Conservation (phyloP, 2,329 filamentous ascomycete species). For the Fusarium sp. region DNA sequence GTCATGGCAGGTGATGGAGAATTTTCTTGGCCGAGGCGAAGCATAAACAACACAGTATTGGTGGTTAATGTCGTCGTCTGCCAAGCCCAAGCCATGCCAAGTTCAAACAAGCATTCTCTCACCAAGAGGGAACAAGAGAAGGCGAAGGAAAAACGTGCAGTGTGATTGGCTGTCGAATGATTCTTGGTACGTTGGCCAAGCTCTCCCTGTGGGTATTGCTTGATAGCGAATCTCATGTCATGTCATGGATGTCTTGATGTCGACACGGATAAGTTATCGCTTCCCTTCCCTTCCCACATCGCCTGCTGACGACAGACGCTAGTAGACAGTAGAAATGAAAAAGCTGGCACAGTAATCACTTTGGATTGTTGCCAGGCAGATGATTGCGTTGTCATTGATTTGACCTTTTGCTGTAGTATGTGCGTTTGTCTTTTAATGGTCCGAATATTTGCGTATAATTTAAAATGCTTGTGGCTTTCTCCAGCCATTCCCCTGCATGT, state of each 20-base stretch:
- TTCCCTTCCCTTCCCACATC: conserved; percentile 8
- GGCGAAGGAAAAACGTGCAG: conserved; percentile 3
- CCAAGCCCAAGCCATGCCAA: conserved; percentile 43
- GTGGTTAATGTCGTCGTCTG: conserved; percentile 29
- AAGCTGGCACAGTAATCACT: conserved; percentile 24
- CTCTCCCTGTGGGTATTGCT: conserved; percentile 25
- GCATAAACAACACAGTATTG: conserved; percentile 19
- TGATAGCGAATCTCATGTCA: neutral
- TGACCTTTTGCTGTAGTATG: neutral
- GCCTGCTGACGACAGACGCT: conserved; percentile 37
- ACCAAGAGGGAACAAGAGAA: conserved; percentile 6
- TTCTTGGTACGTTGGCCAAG: conserved; percentile 31
- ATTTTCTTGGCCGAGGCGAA: conserved; percentile 40
- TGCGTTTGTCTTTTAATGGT: neutral
- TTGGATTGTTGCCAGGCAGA: conserved; percentile 15
- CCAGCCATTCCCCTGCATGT: conserved; percentile 5
- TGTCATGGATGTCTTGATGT: neutral
- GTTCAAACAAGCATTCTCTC: conserved; percentile 40
- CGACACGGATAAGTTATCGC: conserved; percentile 20
- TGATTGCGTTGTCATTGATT: conserved; percentile 19
- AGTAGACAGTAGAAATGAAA: conserved; percentile 25
- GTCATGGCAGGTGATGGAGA: conserved; percentile 36
- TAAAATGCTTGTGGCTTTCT: neutral
- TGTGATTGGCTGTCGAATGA: conserved; percentile 28
- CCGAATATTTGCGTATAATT: neutral